These are phyloP conservation scores for Mentha longifolia DNA, from an alignment of 257 asterid genomes.

Conservation along the genomic window DNA sequence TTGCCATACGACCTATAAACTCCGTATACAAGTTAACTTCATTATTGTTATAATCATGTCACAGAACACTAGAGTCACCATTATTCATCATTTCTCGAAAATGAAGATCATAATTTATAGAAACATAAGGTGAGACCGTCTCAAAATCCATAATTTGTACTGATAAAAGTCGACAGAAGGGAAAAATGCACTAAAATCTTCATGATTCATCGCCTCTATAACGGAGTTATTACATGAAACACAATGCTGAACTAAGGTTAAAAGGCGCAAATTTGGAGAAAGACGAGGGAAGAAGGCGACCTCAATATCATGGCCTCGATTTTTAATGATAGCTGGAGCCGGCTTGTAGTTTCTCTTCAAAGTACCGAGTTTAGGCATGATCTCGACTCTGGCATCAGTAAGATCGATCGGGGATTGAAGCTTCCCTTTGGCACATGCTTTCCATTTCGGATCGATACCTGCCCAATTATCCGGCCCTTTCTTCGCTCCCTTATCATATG, in stretches of 20 bases:
- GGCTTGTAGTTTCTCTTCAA: constrained; percentile 49
- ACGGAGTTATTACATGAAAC: too few species aligned
- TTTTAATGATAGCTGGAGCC: constrained; percentile 54
- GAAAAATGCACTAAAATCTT: too few species aligned
- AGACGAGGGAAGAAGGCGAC: constrained; percentile 29
- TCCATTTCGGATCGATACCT: constrained; percentile 47
- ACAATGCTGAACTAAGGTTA: too few species aligned
- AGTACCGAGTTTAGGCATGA: constrained; percentile 31
- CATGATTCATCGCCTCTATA: too few species aligned
- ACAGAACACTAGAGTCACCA: background rate
- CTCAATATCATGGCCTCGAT: constrained; percentile 70
- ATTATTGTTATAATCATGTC: background rate
- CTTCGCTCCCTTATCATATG: constrained; percentile 29
- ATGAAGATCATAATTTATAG: too few species aligned
- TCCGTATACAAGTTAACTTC: background rate
- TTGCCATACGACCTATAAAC: constrained; percentile 59
- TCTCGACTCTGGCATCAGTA: constrained; percentile 28
- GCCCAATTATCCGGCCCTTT: constrained; percentile 74
- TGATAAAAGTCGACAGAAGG: too few species aligned
- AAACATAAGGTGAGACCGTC: too few species aligned
- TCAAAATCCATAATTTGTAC: too few species aligned
- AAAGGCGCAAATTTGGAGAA: too few species aligned
- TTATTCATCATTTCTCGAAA: too few species aligned
- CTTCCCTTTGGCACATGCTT: constrained; percentile 49
- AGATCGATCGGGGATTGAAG: constrained; percentile 77